phyloP scores from a whole-genome alignment of 164 flowering plant genomes.

The Houttuynia cordata region DNA sequence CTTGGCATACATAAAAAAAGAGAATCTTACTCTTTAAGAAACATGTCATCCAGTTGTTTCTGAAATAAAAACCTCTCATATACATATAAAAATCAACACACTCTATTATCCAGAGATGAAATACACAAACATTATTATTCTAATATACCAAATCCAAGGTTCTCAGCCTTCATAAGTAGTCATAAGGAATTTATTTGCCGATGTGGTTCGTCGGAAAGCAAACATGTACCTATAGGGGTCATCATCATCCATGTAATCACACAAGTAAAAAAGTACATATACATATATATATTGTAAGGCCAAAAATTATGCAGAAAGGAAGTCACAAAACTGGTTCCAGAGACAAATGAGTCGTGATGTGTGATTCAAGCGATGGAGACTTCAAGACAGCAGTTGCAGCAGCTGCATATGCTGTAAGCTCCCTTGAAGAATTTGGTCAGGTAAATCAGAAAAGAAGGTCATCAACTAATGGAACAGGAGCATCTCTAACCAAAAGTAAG shows the following conservation, averaged over 20 bases:
- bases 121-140: no score
- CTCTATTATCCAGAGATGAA: no score
- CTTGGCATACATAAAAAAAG: no score
- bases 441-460: neutral
- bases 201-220: no score
- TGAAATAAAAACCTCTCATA: no score
- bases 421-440: slow-evolving; percentile 11
- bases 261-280: neutral
- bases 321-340: slow-evolving; percentile 35
- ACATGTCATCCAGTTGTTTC: no score
- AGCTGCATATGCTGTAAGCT: slow-evolving; percentile 43
- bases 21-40: no score
- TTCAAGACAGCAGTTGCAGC: slow-evolving; percentile 49
- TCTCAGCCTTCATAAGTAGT: no score
- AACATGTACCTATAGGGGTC: neutral
- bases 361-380: slow-evolving; percentile 21
- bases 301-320: slow-evolving; percentile 16
- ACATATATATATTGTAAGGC: no score
- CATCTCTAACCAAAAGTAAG: slow-evolving; percentile 14
- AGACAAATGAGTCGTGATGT: slow-evolving; percentile 30
- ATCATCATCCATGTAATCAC: neutral
- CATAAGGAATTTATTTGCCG: no score
- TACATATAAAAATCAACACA: no score
- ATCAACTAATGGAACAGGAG: slow-evolving; percentile 4
- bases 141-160: no score